These are phyloP conservation scores for Musa beccarii DNA, from an alignment of 176 grass and related monocot species.

Conservation along the genomic window DNA sequence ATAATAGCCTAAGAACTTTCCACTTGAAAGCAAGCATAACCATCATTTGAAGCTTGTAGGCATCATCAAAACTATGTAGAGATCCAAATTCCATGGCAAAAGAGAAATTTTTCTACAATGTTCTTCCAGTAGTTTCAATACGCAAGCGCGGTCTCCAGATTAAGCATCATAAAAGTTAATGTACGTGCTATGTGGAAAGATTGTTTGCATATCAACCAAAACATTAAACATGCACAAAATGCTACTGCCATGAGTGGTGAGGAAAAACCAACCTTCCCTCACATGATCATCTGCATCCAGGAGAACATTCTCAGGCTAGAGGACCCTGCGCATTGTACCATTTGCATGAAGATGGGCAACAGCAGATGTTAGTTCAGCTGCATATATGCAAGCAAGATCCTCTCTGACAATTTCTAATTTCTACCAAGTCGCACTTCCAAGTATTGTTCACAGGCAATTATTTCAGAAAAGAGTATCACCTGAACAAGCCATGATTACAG, in stretches of 20 bases:
- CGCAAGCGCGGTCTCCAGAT: no score
- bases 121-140: no score
- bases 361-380: constrained; percentile 80
- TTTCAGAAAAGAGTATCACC: constrained; percentile 22
- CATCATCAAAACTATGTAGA: no score
- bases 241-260: no score
- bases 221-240: no score
- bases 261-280: constrained; percentile 51
- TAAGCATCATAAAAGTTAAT: no score
- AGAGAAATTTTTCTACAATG: no score
- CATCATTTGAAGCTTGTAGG: no score
- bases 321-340: constrained; percentile 95
- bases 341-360: constrained; percentile 84
- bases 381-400: constrained; percentile 72
- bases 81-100: no score
- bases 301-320: constrained; percentile 97
- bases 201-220: no score
- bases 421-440: background rate
- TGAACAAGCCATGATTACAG: constrained; percentile 93
- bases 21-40: no score
- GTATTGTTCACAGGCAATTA: background rate
- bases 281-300: constrained; percentile 88
- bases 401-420: constrained; percentile 44
- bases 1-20: background rate
- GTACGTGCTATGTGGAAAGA: no score